Evolutionary conservation across 78 protist species (phyloP).

Genomic region (Cavenderia fasciculata): DNA sequence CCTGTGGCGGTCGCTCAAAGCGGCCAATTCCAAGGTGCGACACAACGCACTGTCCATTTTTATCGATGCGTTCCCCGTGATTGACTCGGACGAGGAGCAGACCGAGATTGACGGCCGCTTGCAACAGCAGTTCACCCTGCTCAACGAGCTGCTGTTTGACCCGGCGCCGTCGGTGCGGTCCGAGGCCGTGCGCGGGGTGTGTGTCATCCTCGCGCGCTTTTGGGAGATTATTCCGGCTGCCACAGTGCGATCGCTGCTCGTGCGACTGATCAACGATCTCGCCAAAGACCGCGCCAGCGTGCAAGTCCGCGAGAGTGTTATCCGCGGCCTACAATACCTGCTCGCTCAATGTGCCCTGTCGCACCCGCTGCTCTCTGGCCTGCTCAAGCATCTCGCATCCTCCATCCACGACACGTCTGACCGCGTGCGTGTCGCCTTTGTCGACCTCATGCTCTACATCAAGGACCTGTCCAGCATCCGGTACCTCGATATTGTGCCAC

Average conservation of each 20-base stretch:
- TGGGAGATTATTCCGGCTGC: slow-evolving; percentile 84
- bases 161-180: slow-evolving; percentile 53
- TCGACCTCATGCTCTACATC: slow-evolving; percentile 58
- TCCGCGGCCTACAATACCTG: slow-evolving; percentile 40
- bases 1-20: slow-evolving; percentile 76
- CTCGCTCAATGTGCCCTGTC: slow-evolving; percentile 46
- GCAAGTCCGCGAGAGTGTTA: slow-evolving; percentile 62
- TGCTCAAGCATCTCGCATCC: slow-evolving; percentile 55
- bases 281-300: slow-evolving; percentile 64
- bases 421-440: slow-evolving; percentile 67
- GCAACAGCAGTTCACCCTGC: slow-evolving; percentile 50
- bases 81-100: slow-evolving; percentile 22
- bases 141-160: slow-evolving; percentile 64
- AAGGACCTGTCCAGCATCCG: slow-evolving; percentile 51
- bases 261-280: slow-evolving; percentile 27
- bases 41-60: slow-evolving; percentile 77
- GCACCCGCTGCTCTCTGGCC: slow-evolving; percentile 36
- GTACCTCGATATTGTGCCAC: slow-evolving; percentile 58
- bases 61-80: slow-evolving; percentile 81
- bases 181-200: slow-evolving; percentile 64
- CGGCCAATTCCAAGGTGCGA: slow-evolving; percentile 77
- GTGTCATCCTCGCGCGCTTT: slow-evolving; percentile 34
- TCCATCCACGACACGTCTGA: slow-evolving; percentile 74
- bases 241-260: slow-evolving; percentile 19
- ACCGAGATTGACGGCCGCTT: slow-evolving; percentile 38